phyloP scores from a whole-genome alignment of 495 filamentous ascomycete species.

The Rhypophila decipiens region DNA sequence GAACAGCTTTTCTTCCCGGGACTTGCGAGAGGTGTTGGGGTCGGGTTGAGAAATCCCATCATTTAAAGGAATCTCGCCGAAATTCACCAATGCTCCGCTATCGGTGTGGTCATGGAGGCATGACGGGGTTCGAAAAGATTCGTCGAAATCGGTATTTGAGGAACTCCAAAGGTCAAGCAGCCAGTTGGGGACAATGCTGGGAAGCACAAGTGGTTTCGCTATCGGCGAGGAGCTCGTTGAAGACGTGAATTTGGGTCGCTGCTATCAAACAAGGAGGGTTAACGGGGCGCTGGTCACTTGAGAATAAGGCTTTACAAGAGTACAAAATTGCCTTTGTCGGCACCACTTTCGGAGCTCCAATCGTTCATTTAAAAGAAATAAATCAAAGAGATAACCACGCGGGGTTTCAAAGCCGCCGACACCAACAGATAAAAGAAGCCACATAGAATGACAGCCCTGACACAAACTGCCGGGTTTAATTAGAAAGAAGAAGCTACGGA shows the following conservation, averaged over 20 bases:
- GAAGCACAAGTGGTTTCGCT: conserved; percentile 7
- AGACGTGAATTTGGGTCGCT: conserved; percentile 2
- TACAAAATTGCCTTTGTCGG: no score
- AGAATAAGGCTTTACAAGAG: no score
- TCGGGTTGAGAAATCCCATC: no score
- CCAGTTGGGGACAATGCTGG: conserved; percentile 12
- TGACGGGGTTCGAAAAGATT: conserved; percentile 1
- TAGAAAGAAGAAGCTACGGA: neutral
- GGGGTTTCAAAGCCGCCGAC: no score
- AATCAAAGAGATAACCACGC: no score
- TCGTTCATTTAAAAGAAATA: no score
- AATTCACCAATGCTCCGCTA: conserved; percentile 15
- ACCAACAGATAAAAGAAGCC: no score
- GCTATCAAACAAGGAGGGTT: no score
- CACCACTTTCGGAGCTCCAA: no score
- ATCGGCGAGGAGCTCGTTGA: neutral
- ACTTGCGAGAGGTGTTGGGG: conserved; percentile 1
- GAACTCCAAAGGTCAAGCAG: conserved; percentile 3
- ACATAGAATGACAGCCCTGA: no score
- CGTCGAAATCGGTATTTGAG: conserved; percentile 10
- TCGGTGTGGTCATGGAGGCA: conserved; percentile 11
- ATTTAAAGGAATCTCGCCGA: neutral
- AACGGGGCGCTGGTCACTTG: no score
- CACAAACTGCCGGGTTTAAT: no score
- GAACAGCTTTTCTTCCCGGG: conserved; percentile 16